Evolutionary conservation across 2,329 filamentous ascomycete genomes (phyloP), one percentile per base, ranked within the genome.

Genomic region (Aureobasidium sp.): DNA sequence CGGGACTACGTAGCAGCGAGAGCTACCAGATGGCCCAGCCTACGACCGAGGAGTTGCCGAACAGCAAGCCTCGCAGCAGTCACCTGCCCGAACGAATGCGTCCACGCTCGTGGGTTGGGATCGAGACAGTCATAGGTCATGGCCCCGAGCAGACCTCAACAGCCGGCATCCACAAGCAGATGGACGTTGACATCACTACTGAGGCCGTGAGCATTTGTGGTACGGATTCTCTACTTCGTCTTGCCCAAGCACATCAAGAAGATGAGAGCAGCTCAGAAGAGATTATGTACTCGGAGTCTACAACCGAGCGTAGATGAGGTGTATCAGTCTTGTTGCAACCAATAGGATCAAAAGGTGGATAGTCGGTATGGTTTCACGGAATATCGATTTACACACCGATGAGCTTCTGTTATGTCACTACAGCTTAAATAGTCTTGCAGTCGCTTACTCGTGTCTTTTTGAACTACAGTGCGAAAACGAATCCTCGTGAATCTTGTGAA

Each of bases 121-220:
- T 47, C 11, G 40, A 44, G 19, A 53, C 40, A 12, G 34, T 39
- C 32, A 44, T 53, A 6, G 49, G 39, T 14, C 38, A 44, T 21
- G 49, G 49, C 7, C 16, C 34, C 7, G n/a, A 32, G 8, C 38
- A 37, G 12, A 22, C 49, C 11, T 30, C 38, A 10, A 10, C 39
- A 3, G 27, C n/a, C n/a, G 49, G 51, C 17, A 53, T 53, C 17
- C 40, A 44, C 51, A 53, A 53, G 51, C 51, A 53, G 41, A 53
- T 38, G 39, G 51, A 53, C 32, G 39, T 53, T 17, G 51, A 53
- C 12, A 47, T 53, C 17, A 53, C 41, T 2, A 53, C 51, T 4
- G 51, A 53, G 41, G 40, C 51, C 24, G 51, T 40, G 14, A 53
- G 51, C n/a, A 25, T 51, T 25, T 51, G 35, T 17, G 48, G 48